phyloP scores from a whole-genome alignment of 768 basidiomycete species.

The Pleurotus sapidus region DNA sequence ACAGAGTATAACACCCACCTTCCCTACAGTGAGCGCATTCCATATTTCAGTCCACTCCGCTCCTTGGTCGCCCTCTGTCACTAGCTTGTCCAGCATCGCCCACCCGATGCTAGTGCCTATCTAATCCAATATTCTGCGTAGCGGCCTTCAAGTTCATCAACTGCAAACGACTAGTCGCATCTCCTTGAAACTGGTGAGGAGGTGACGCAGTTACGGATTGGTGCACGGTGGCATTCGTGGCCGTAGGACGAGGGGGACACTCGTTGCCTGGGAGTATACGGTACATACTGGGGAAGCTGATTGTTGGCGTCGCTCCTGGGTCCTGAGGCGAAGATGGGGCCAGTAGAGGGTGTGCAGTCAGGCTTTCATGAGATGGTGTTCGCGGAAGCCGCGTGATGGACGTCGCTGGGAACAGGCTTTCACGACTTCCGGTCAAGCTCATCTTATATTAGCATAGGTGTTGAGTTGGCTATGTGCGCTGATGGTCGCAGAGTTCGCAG shows the following conservation, averaged over 20 bases:
- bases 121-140: constrained; percentile 66
- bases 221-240: constrained; percentile 47
- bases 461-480: no score
- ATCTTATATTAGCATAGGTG: constrained; percentile 17
- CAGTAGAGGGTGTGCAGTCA: constrained; percentile 67
- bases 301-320: constrained; percentile 24
- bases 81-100: constrained; percentile 74
- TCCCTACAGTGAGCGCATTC: constrained; percentile 58
- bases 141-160: constrained; percentile 72
- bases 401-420: constrained; percentile 41
- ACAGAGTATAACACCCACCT: constrained; percentile 42
- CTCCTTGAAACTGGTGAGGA: constrained; percentile 47
- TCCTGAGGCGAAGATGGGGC: constrained; percentile 27
- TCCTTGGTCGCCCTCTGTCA: constrained; percentile 35
- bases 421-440: constrained; percentile 27
- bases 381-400: constrained; percentile 52
- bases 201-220: constrained; percentile 35
- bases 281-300: constrained; percentile 53
- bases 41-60: constrained; percentile 74
- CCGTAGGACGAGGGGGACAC: constrained; percentile 37
- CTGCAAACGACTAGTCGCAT: constrained; percentile 68
- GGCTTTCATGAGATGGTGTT: constrained; percentile 48
- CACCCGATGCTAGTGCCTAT: constrained; percentile 64
- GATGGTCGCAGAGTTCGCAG: no score
- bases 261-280: constrained; percentile 76